Evolutionary conservation across 2,329 filamentous ascomycete genomes (phyloP).

Genomic region (Amauroascus niger): DNA sequence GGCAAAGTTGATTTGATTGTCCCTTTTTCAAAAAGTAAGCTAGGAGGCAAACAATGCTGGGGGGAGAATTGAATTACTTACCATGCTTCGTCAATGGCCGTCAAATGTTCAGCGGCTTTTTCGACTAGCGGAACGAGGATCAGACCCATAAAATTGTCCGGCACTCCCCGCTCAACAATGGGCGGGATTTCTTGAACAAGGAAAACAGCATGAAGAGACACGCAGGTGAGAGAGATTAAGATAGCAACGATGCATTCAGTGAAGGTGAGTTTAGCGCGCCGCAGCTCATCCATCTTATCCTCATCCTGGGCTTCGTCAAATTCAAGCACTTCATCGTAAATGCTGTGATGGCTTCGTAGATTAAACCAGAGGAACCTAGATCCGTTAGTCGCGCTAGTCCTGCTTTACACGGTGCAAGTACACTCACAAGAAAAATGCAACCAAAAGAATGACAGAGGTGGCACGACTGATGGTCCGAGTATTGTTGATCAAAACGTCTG

Average conservation of each 20-base stretch:
- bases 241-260: conserved; percentile 58
- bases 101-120: conserved; percentile 77
- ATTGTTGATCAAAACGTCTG: conserved; percentile 40
- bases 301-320: conserved; percentile 58
- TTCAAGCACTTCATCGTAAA: conserved; percentile 65
- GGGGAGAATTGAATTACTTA: conserved; percentile 35
- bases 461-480: conserved; percentile 60
- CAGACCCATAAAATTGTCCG: conserved; percentile 55
- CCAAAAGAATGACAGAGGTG: conserved; percentile 59
- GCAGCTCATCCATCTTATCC: conserved; percentile 51
- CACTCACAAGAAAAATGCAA: conserved; percentile 55
- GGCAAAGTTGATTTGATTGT: conserved; percentile 64
- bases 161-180: conserved; percentile 47
- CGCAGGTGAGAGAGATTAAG: conserved; percentile 53
- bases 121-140: conserved; percentile 73
- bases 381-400: neutral
- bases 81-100: conserved; percentile 75
- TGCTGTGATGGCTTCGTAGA: conserved; percentile 63
- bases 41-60: neutral
- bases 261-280: conserved; percentile 61
- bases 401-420: neutral
- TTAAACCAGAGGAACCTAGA: conserved; percentile 57
- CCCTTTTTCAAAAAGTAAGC: conserved; percentile 22
- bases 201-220: conserved; percentile 63
- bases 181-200: conserved; percentile 62